phyloP scores from a whole-genome alignment of 2,329 filamentous ascomycete genomes.

The Paraconiothyrium sp. region DNA sequence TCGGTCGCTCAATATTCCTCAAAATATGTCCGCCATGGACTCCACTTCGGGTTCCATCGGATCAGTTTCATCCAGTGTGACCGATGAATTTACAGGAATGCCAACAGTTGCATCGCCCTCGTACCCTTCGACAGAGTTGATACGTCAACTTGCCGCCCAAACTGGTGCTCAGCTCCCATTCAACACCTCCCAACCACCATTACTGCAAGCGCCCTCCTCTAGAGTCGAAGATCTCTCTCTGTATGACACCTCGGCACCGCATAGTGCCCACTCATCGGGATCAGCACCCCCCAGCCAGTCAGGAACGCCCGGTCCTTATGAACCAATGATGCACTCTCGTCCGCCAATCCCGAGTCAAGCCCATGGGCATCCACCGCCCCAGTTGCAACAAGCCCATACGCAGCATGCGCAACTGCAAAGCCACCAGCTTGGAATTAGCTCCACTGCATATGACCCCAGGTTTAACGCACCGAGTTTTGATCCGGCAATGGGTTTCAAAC shows the following conservation, averaged over 20 bases:
- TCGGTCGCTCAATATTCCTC: slow-evolving; percentile 44
- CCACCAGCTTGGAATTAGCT: slow-evolving; percentile 43
- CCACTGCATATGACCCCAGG: slow-evolving; percentile 44
- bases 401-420: slow-evolving; percentile 41
- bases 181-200: slow-evolving; percentile 42
- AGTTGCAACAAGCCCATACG: slow-evolving; percentile 37
- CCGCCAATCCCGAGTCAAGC: slow-evolving; percentile 27
- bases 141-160: slow-evolving; percentile 47
- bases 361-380: slow-evolving; percentile 36
- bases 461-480: slow-evolving; percentile 46
- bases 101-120: slow-evolving; percentile 38
- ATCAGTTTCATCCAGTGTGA: slow-evolving; percentile 41
- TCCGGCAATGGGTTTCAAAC: slow-evolving; percentile 48
- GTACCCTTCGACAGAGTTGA: slow-evolving; percentile 45
- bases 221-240: slow-evolving; percentile 48
- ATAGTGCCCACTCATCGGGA: slow-evolving; percentile 44
- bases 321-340: slow-evolving; percentile 32
- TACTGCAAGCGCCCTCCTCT: slow-evolving; percentile 41
- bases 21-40: slow-evolving; percentile 38
- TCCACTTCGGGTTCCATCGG: slow-evolving; percentile 35
- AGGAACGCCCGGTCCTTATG: slow-evolving; percentile 47
- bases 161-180: slow-evolving; percentile 48
- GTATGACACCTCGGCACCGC: slow-evolving; percentile 41
- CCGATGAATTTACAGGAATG: slow-evolving; percentile 40
- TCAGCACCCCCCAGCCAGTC: slow-evolving; percentile 44